These are phyloP conservation scores for Pouteria campechiana DNA, from an alignment of 179 eudicot species.

Conservation along the genomic window DNA sequence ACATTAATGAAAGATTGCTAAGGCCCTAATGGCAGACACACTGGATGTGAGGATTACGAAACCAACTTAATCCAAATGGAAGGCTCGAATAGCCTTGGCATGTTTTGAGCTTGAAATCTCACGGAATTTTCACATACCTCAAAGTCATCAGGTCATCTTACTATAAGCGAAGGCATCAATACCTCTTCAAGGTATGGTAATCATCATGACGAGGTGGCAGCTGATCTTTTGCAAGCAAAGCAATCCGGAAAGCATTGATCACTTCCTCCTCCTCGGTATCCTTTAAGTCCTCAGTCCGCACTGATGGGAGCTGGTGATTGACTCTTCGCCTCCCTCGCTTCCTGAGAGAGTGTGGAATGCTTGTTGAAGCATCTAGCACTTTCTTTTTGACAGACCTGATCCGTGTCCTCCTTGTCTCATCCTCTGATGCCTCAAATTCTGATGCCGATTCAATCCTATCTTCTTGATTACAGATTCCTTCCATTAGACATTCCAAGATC, in stretches of 20 bases:
- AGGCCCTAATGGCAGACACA: too few species aligned
- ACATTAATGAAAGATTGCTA: too few species aligned
- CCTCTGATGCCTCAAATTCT: slow-evolving; percentile 61
- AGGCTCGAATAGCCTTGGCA: too few species aligned
- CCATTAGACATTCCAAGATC: too few species aligned
- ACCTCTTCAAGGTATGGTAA: slow-evolving; percentile 77
- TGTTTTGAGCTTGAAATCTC: too few species aligned
- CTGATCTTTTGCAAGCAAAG: slow-evolving; percentile 55
- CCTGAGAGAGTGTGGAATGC: slow-evolving; percentile 43
- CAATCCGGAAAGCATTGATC: slow-evolving; percentile 54
- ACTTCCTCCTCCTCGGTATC: slow-evolving; percentile 80
- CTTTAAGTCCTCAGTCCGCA: slow-evolving; percentile 55
- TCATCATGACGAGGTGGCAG: slow-evolving; percentile 76
- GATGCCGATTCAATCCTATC: slow-evolving; percentile 49
- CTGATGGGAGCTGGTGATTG: slow-evolving; percentile 57
- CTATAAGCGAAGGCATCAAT: slow-evolving; percentile 1
- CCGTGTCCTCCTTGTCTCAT: slow-evolving; percentile 58
- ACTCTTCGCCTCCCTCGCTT: slow-evolving; percentile 53
- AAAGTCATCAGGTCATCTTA: neutral
- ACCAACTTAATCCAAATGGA: too few species aligned
- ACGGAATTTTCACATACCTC: slow-evolving; percentile 12
- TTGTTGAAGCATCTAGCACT: slow-evolving; percentile 69
- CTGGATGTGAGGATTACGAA: too few species aligned
- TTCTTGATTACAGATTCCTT: too few species aligned
- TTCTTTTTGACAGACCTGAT: slow-evolving; percentile 74